phyloP scores from a whole-genome alignment of 2,329 filamentous ascomycete species.

The Penicillium sp. region DNA sequence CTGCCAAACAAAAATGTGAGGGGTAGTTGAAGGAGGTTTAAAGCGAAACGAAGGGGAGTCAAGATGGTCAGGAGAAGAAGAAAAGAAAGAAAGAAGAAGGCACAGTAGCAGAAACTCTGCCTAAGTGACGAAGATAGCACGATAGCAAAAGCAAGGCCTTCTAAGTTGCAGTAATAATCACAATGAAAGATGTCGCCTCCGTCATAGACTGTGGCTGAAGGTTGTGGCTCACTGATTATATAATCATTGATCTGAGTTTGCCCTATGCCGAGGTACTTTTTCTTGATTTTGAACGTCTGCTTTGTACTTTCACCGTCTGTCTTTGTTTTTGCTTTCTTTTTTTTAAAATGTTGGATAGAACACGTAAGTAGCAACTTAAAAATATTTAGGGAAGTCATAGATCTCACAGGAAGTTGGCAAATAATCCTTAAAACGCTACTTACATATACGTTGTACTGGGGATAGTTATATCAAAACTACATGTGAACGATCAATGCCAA shows the following conservation, averaged over 20 bases:
- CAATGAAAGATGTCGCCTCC: conserved; percentile 16
- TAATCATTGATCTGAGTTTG: neutral
- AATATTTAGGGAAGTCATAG: no score
- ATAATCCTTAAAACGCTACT: neutral
- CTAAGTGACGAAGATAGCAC: neutral
- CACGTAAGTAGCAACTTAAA: no score
- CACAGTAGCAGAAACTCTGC: conserved; percentile 1
- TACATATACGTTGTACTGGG: neutral
- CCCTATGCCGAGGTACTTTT: neutral
- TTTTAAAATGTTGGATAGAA: no score
- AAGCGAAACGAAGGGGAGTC: conserved; percentile 5
- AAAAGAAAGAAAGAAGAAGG: neutral
- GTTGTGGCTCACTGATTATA: conserved; percentile 6
- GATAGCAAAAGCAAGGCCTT: neutral
- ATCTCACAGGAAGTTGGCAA: no score
- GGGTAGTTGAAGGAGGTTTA: neutral
- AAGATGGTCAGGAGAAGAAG: conserved; percentile 3
- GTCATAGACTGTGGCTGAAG: conserved; percentile 19
- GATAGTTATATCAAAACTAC: no score
- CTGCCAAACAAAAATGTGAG: conserved; percentile 18
- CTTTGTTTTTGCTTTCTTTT: no score
- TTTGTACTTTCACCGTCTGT: neutral
- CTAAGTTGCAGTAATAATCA: conserved; percentile 6
- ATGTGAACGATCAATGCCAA: neutral
- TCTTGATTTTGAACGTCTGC: neutral